Evolutionary conservation across 495 filamentous ascomycete genomes (phyloP).

Genomic region (Neurospora tetraspora): DNA sequence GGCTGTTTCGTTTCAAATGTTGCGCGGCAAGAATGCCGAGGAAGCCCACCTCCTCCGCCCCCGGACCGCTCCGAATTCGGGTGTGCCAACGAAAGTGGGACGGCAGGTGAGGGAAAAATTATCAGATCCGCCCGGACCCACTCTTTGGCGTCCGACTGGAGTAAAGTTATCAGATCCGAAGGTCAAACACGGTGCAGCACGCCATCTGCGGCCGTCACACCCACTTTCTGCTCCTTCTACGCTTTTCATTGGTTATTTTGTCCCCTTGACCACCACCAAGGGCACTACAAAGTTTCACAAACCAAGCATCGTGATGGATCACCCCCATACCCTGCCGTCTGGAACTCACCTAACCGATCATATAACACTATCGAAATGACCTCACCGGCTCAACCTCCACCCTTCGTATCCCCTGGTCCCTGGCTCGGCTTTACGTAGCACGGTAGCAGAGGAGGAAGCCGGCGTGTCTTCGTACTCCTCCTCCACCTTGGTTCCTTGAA

Average conservation of each 20-base stretch:
- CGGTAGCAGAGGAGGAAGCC: background rate
- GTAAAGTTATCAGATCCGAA: conserved; percentile 44
- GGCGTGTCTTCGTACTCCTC: background rate
- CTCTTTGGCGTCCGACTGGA: conserved; percentile 15
- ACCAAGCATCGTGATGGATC: background rate
- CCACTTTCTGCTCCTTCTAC: background rate
- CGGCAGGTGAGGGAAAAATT: conserved; percentile 15
- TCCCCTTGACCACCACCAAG: background rate
- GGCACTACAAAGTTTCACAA: background rate
- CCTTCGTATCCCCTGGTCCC: background rate
- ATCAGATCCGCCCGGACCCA: conserved; percentile 25
- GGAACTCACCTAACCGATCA: background rate
- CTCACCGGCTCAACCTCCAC: background rate
- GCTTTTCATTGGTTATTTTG: conserved; percentile 10
- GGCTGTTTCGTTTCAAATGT: background rate
- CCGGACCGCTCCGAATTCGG: conserved; percentile 20
- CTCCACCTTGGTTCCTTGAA: background rate
- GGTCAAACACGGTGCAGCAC: conserved; percentile 8
- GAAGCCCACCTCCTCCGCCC: background rate
- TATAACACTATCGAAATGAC: background rate
- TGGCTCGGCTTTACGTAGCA: background rate
- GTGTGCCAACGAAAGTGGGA: conserved; percentile 8
- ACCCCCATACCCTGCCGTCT: background rate
- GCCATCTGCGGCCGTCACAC: conserved; percentile 9
- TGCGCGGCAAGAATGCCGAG: background rate